phyloP scores from a whole-genome alignment of 495 filamentous ascomycete species.

The Aeminium ludgeri region DNA sequence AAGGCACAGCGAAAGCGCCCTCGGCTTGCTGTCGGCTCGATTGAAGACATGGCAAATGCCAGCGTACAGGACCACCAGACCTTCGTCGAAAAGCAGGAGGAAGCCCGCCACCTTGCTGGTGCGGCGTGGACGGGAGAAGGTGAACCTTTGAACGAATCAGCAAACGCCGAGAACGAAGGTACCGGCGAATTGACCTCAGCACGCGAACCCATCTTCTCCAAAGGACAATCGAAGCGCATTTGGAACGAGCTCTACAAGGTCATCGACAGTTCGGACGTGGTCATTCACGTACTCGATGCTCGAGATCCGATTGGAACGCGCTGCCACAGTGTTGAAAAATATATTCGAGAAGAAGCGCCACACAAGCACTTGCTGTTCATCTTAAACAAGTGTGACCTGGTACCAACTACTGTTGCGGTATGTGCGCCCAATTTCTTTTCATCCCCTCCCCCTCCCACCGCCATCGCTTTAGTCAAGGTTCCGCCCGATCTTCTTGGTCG shows the following conservation, averaged over 20 bases:
- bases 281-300: conserved; percentile 28
- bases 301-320: conserved; percentile 27
- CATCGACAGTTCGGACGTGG: conserved; percentile 27
- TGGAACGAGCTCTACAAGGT: conserved; percentile 97
- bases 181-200: conserved; percentile 46
- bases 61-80: conserved; percentile 57
- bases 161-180: conserved; percentile 27
- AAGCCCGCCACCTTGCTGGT: conserved; percentile 54
- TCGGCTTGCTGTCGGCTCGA: conserved; percentile 61
- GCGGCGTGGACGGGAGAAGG: conserved; percentile 9
- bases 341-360: conserved; percentile 77
- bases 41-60: conserved; percentile 69
- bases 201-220: conserved; percentile 77
- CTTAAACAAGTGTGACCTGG: conserved; percentile 87
- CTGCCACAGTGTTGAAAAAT: conserved; percentile 77
- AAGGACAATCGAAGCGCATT: conserved; percentile 86
- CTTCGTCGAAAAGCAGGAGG: conserved; percentile 62
- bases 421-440: conserved; percentile 31
- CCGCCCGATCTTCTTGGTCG: conserved; percentile 29
- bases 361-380: conserved; percentile 92
- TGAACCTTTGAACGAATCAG: conserved; percentile 14
- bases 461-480: conserved; percentile 65
- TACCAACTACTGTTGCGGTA: conserved; percentile 89
- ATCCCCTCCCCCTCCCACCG: conserved; percentile 1
- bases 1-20: conserved; percentile 84